phyloP scores from a whole-genome alignment of 495 filamentous ascomycete genomes.

The Aspergillus homomorphus region DNA sequence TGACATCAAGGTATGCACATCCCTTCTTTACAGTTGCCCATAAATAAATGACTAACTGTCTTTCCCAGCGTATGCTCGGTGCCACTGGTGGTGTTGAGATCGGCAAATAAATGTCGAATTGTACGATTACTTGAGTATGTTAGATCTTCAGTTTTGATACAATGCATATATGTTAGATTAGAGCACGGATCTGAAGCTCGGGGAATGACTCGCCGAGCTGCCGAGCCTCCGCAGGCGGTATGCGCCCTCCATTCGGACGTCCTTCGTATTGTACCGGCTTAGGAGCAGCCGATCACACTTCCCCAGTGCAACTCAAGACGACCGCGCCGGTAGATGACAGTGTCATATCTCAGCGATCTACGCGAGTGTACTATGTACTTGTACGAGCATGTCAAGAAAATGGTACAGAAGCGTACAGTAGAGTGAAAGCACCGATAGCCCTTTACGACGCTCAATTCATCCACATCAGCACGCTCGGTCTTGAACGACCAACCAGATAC shows the following conservation, averaged over 20 bases:
- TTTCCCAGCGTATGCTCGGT: slow-evolving; percentile 45
- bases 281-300: no score
- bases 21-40: no score
- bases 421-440: slow-evolving; percentile 80
- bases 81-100: slow-evolving; percentile 82
- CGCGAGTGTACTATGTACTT: no score
- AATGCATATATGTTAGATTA: background rate
- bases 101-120: slow-evolving; percentile 41
- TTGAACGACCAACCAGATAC: slow-evolving; percentile 75
- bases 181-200: background rate
- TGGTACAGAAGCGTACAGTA: slow-evolving; percentile 37
- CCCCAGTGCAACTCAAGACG: no score
- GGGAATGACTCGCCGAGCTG: no score
- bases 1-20: slow-evolving; percentile 34
- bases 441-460: slow-evolving; percentile 87
- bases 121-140: slow-evolving; percentile 30
- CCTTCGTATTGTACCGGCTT: no score
- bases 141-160: slow-evolving; percentile 5
- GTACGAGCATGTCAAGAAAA: no score
- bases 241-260: no score
- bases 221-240: no score
- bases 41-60: no score
- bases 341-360: no score
- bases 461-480: slow-evolving; percentile 73
- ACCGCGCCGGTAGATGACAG: no score